A percentile compares a stretch with the other conserved stretches of the same genome.
Conservation (phyloP, 208 protist genomes). For the Blastocrithidia nonstop region DNA sequence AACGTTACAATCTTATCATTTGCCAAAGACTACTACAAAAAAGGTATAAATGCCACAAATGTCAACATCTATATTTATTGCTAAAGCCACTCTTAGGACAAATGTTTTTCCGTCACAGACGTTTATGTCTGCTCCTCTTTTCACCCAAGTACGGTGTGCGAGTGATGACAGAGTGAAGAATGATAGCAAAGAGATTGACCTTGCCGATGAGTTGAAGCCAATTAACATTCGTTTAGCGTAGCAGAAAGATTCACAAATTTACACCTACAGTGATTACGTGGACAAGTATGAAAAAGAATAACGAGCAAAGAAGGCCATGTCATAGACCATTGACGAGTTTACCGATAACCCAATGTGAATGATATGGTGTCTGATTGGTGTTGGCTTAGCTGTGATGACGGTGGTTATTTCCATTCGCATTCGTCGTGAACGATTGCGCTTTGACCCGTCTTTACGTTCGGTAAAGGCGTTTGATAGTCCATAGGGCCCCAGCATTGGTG, state of each 20-base stretch:
- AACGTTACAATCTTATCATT: too few species aligned
- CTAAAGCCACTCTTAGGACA: too few species aligned
- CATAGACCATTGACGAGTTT: conserved; percentile 34
- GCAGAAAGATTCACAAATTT: conserved; percentile 59
- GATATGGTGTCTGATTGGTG: conserved; percentile 45
- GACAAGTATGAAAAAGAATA: conserved; percentile 45
- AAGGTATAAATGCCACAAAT: too few species aligned
- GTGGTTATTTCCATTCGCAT: conserved; percentile 65
- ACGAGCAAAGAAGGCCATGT: conserved; percentile 16
- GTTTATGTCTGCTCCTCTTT: too few species aligned
- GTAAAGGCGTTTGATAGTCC: conserved; percentile 54
- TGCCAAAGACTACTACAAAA: too few species aligned
- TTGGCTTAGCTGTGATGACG: conserved; percentile 29
- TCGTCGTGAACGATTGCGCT: conserved; percentile 58
- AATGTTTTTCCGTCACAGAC: too few species aligned
- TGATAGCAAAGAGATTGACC: conserved; percentile 51
- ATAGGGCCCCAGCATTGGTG: conserved; percentile 62
- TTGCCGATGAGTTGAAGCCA: conserved; percentile 43
- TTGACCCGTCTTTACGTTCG: conserved; percentile 54
- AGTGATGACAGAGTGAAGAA: too few species aligned
- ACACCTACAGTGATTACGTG: conserved; percentile 66
- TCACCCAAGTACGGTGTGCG: too few species aligned
- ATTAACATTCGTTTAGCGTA: conserved; percentile 59
- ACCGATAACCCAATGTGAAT: conserved; percentile 69
- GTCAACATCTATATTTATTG: too few species aligned